Evolutionary conservation across 306 rosid genomes (phyloP), one percentile per base, ranked within the genome.

Genomic region (Vicia faba): DNA sequence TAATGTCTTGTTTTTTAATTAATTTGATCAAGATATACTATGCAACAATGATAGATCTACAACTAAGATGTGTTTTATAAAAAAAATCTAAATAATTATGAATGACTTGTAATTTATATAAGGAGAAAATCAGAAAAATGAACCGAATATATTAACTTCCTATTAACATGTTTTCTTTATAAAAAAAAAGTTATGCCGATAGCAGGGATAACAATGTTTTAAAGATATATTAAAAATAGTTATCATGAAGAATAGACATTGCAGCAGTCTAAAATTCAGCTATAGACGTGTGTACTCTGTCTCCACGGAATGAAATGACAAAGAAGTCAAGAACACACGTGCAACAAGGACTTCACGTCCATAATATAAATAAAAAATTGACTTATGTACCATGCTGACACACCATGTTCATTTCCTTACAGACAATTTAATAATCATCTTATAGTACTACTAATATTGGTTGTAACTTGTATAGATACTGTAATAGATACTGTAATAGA

Each of bases 381-480:
- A 54, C 60, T 54, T 11, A 54, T 13, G 23, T 7, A 19, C 36
- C 57, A 19, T 50, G 57, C 29, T 50, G 57, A 3, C 35, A 11
- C 36, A 54, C 60, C 36, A 26, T 55, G 61, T 55, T 55, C 61
- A 26, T 26, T 23, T 12, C 18, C 61, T 55, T 55, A 12, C 10
- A 25, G 7, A 4, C 38, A 55, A 55, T 55, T 26, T 55, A 25
- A 55, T 55, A 55, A 11, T 54, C 36, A 54, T 55, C 36, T 55
- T 55, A 1, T 54, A 11, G 9, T 54, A 11, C 13, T 54, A 11
- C 13, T 11, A 26, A 13, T 25, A 25, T 25, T 54, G 36, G 35
- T 25, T 54, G 60, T 25, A 25, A 25, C 60, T 11, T 54, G 39
- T 26, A 7, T 55, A n/a, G n/a, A n/a, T n/a, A n/a, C n/a, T n/a